A percentile compares a stretch with the other conserved stretches of the same genome.
These are phyloP conservation scores for Aspergillus sp. DNA, from an alignment of 2,329 filamentous ascomycete genomes.

Conservation along the genomic window DNA sequence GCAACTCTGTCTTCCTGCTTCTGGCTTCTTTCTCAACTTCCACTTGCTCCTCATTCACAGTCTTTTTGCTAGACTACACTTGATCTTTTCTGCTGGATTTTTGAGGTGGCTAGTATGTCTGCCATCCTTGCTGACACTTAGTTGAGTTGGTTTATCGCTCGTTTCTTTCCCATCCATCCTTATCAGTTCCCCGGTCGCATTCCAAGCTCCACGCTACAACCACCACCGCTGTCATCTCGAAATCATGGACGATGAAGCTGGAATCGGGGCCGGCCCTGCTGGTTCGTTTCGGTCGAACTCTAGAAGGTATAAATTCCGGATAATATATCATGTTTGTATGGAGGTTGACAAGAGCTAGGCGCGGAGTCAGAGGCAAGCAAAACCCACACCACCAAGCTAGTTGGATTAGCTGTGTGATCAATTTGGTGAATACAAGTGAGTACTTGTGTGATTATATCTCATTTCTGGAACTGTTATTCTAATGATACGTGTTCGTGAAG, in stretches of 20 bases:
- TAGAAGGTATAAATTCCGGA: constrained; percentile 28
- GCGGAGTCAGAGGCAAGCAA: constrained; percentile 60
- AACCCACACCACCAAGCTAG: constrained; percentile 75
- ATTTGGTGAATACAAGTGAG: constrained; percentile 90
- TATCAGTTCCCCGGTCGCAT: constrained; percentile 17
- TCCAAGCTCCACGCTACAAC: constrained; percentile 1
- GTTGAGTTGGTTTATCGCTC: constrained; percentile 16
- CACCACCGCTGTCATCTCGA: background rate
- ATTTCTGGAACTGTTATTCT: constrained; percentile 8
- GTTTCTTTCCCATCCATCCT: constrained; percentile 19
- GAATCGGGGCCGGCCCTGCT: constrained; percentile 26
- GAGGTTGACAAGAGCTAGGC: constrained; percentile 24
- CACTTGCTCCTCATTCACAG: background rate
- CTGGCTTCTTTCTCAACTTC: background rate
- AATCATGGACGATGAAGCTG: constrained; percentile 36
- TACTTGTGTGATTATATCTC: background rate
- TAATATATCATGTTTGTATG: background rate
- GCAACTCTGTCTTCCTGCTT: background rate
- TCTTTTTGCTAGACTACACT: background rate
- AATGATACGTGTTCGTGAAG: constrained; percentile 45
- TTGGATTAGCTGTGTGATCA: constrained; percentile 89
- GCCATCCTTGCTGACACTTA: constrained; percentile 13
- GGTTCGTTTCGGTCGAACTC: constrained; percentile 25
- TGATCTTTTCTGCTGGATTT: constrained; percentile 22
- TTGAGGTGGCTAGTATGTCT: constrained; percentile 26